Evolutionary conservation across 305 asterid genomes (phyloP).

Genomic region (Fraxinus angustifolia): DNA sequence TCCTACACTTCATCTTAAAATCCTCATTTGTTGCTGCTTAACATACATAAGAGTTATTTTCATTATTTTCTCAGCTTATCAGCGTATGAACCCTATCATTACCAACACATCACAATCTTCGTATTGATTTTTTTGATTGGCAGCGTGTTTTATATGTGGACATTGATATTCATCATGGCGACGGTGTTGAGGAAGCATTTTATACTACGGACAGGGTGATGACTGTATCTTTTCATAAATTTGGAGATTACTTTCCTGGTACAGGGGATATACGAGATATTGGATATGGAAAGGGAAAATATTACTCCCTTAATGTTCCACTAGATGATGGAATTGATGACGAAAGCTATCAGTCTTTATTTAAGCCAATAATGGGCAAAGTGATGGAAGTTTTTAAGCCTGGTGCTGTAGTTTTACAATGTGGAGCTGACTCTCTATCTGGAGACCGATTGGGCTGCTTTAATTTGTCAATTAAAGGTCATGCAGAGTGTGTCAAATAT

Average conservation of each 20-base stretch:
- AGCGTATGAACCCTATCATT: constrained; percentile 5
- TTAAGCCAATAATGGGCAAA: constrained; percentile 59
- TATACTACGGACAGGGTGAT: constrained; percentile 66
- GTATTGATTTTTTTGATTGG: constrained; percentile 9
- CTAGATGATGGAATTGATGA: constrained; percentile 64
- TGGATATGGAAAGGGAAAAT: constrained; percentile 57
- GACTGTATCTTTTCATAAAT: constrained; percentile 63
- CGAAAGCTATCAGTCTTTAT: constrained; percentile 56
- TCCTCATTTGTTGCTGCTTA: neutral
- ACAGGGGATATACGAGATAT: constrained; percentile 59
- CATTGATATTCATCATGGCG: constrained; percentile 66
- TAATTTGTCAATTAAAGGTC: constrained; percentile 62
- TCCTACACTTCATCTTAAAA: neutral
- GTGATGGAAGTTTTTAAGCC: constrained; percentile 60
- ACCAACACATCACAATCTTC: neutral
- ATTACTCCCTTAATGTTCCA: constrained; percentile 61
- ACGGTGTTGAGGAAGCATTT: constrained; percentile 68
- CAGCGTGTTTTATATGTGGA: constrained; percentile 65
- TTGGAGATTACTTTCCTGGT: constrained; percentile 67
- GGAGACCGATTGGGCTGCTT: constrained; percentile 63
- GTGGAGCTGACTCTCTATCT: constrained; percentile 64
- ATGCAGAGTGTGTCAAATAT: constrained; percentile 56
- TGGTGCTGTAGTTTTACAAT: constrained; percentile 59
- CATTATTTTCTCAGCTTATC: neutral
- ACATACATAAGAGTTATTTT: neutral